Evolutionary conservation across 108 stramenopile genomes (phyloP).

Genomic region (Nitzschia palea): DNA sequence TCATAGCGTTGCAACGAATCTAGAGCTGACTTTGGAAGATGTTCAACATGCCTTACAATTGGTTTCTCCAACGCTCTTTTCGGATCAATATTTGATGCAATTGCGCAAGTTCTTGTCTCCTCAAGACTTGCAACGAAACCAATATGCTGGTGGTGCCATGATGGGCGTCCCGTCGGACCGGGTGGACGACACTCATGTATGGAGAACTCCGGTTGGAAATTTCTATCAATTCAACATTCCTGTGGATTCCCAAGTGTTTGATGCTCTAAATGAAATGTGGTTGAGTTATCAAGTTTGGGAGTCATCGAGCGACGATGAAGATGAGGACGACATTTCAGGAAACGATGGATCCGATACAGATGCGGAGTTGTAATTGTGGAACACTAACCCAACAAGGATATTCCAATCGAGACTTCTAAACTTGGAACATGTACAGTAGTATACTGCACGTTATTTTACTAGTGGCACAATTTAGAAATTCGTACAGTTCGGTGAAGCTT

Average conservation of each 20-base stretch:
- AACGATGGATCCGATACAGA: too few relatives aligned
- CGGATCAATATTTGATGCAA: constrained; percentile 34
- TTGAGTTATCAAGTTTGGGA: constrained; percentile 11
- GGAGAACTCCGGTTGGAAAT: constrained; percentile 27
- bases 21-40: constrained; percentile 52
- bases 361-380: too few relatives aligned
- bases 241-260: constrained; percentile 25
- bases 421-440: too few relatives aligned
- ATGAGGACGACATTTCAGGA: constrained; percentile 19
- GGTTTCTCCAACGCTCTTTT: constrained; percentile 51
- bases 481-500: too few relatives aligned
- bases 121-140: constrained; percentile 1
- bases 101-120: constrained; percentile 25
- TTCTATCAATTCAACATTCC: constrained; percentile 32
- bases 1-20: constrained; percentile 2
- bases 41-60: constrained; percentile 41
- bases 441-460: too few relatives aligned
- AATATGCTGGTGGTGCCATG: background rate
- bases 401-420: too few relatives aligned
- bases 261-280: constrained; percentile 20
- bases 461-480: too few relatives aligned
- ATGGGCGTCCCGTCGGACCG: background rate
- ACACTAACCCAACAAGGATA: too few relatives aligned
- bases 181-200: constrained; percentile 9
- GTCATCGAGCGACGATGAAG: constrained; percentile 1